Conservation (phyloP, 179 eudicot genomes). For the Carnegiea gigantea region DNA sequence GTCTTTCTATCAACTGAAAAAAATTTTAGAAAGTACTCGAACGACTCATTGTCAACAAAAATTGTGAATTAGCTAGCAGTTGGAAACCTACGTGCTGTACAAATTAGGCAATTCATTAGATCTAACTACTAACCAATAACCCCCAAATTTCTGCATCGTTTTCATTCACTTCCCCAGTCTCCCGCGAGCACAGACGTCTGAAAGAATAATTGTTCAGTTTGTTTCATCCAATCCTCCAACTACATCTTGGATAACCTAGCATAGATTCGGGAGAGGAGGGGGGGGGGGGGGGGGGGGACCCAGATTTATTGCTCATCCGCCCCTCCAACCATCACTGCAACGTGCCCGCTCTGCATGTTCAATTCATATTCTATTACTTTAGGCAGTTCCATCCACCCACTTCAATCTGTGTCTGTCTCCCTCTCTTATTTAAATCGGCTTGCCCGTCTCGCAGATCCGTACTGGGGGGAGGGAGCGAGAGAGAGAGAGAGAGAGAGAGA, state of each 20-base stretch:
- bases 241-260: slow-evolving; percentile 7
- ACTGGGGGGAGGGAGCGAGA: no score
- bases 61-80: background rate
- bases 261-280: background rate
- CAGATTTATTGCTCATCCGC: slow-evolving; percentile 29
- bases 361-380: background rate
- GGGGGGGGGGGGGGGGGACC: no score
- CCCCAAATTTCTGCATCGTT: background rate
- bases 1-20: no score
- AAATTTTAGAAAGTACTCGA: background rate
- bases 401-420: background rate
- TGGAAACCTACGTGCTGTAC: background rate
- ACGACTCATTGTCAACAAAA: background rate
- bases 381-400: background rate
- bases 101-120: background rate
- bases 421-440: slow-evolving; percentile 9
- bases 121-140: background rate
- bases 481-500: background rate
- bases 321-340: slow-evolving; percentile 8
- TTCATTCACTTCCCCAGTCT: background rate
- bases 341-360: background rate
- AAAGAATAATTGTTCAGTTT: background rate
- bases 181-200: background rate
- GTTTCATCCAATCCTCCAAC: slow-evolving; percentile 39
- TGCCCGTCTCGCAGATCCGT: slow-evolving; percentile 15